Evolutionary conservation across 163 green algal genomes (phyloP).

Genomic region (Scenedesmus sp.): DNA sequence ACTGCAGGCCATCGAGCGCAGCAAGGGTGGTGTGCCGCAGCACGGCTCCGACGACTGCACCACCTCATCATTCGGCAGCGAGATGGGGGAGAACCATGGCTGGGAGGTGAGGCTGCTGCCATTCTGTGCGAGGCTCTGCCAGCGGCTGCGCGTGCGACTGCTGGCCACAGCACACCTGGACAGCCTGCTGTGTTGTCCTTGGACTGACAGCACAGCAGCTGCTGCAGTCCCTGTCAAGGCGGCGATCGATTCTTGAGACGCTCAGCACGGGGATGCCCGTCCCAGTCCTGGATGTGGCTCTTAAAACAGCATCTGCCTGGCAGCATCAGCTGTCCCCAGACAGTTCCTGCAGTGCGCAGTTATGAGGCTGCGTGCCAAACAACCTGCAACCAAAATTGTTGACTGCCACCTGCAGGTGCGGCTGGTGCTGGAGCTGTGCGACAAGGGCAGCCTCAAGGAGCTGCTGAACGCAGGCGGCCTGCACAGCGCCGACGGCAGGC

Average conservation of each 20-base stretch:
- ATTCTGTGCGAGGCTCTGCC: neutral
- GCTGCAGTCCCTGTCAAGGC: too few relatives aligned
- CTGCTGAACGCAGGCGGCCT: slow-evolving; percentile 56
- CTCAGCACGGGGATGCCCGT: too few relatives aligned
- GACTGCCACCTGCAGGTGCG: slow-evolving; percentile 4
- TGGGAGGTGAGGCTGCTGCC: slow-evolving; percentile 30
- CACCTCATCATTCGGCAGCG: neutral
- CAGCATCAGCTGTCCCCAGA: neutral
- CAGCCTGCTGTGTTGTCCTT: neutral
- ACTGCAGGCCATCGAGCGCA: slow-evolving; percentile 22
- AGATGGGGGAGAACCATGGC: slow-evolving; percentile 17
- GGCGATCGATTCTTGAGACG: too few relatives aligned
- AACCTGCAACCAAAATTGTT: too few relatives aligned
- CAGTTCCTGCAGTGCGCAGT: too few relatives aligned
- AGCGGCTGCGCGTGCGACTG: too few relatives aligned
- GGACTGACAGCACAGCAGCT: too few relatives aligned
- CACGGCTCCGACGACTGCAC: neutral
- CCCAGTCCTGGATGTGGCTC: too few relatives aligned
- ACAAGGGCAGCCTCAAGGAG: slow-evolving; percentile 61
- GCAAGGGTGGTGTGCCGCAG: neutral
- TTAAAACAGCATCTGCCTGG: neutral
- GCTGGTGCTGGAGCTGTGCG: slow-evolving; percentile 58
- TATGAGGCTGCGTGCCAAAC: too few relatives aligned
- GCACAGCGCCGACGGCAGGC: neutral
- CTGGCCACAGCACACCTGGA: too few relatives aligned